Evolutionary conservation across 1,139 yeast species (phyloP).

Genomic region (Saccharomyces hybrid): DNA sequence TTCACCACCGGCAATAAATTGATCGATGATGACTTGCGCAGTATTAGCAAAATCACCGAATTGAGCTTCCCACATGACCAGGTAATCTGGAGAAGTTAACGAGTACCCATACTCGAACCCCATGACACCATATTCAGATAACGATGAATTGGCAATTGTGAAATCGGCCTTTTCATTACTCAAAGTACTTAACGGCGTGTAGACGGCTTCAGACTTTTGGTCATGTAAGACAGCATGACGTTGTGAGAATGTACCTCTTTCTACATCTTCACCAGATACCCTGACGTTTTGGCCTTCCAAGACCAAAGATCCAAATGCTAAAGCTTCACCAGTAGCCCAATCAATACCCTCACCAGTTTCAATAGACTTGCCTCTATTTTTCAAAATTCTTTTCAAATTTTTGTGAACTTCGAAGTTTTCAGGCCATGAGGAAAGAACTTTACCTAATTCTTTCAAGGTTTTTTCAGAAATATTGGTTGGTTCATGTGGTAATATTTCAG

Average conservation of each 20-base stretch:
- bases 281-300: constrained; percentile 95
- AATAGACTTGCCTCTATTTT: constrained; percentile 76
- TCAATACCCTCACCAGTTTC: constrained; percentile 92
- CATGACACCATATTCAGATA: constrained; percentile 98
- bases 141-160: constrained; percentile 87
- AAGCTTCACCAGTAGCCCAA: constrained; percentile 99
- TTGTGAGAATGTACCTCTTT: constrained; percentile 99
- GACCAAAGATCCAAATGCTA: constrained; percentile 89
- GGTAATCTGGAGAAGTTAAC: constrained; percentile 90
- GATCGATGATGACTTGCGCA: constrained; percentile 95
- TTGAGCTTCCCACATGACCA: constrained; percentile 99
- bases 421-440: constrained; percentile 75
- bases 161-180: constrained; percentile 80
- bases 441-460: constrained; percentile 71
- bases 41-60: constrained; percentile 99
- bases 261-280: constrained; percentile 98
- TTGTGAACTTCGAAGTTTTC: constrained; percentile 85
- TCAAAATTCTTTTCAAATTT: constrained; percentile 90
- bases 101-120: constrained; percentile 99
- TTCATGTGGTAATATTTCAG: constrained; percentile 89
- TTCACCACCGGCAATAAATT: constrained; percentile 95
- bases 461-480: constrained; percentile 85
- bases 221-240: constrained; percentile 98
- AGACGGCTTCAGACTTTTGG: constrained; percentile 74
- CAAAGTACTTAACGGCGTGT: constrained; percentile 78